Percentiles rank a stretch among this genome's conserved stretches.
Evolutionary conservation across 31 red algal genomes (phyloP).

Genomic region (Porphyra umbilicalis): DNA sequence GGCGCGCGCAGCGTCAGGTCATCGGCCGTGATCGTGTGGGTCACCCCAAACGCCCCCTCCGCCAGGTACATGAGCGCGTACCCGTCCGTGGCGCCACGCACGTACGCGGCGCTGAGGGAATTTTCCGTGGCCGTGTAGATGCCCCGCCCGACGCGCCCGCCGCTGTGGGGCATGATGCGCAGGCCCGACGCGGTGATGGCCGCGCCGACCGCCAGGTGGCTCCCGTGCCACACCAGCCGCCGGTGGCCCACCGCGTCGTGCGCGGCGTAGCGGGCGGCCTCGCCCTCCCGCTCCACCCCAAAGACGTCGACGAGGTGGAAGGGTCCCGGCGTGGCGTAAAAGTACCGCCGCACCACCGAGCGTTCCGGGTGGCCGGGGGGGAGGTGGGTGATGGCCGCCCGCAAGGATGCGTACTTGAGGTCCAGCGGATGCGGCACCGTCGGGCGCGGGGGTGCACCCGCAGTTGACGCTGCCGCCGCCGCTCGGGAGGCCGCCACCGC

Average conservation of each 20-base stretch:
- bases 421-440: constrained; percentile 15
- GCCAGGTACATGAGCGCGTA: constrained; percentile 40
- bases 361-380: constrained; percentile 12
- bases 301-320: constrained; percentile 22
- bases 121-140: constrained; percentile 42
- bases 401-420: constrained; percentile 16
- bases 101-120: constrained; percentile 15
- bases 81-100: neutral
- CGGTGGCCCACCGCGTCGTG: constrained; percentile 4
- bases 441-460: too few relatives aligned
- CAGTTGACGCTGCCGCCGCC: neutral
- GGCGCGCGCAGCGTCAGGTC: constrained; percentile 6
- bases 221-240: constrained; percentile 27
- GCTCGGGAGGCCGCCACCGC: neutral
- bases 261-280: constrained; percentile 19
- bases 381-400: constrained; percentile 19
- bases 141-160: constrained; percentile 34
- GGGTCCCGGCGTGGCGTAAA: constrained; percentile 24
- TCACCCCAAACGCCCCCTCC: constrained; percentile 20
- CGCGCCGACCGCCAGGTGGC: constrained; percentile 26
- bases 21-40: constrained; percentile 19
- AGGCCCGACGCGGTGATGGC: constrained; percentile 32
- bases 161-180: constrained; percentile 34
- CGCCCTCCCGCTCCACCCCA: constrained; percentile 32
- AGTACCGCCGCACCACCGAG: constrained; percentile 12